A percentile compares a stretch with the other conserved stretches of the same genome.
Conservation (phyloP, 2,329 filamentous ascomycete species). For the Amphichorda felina region DNA sequence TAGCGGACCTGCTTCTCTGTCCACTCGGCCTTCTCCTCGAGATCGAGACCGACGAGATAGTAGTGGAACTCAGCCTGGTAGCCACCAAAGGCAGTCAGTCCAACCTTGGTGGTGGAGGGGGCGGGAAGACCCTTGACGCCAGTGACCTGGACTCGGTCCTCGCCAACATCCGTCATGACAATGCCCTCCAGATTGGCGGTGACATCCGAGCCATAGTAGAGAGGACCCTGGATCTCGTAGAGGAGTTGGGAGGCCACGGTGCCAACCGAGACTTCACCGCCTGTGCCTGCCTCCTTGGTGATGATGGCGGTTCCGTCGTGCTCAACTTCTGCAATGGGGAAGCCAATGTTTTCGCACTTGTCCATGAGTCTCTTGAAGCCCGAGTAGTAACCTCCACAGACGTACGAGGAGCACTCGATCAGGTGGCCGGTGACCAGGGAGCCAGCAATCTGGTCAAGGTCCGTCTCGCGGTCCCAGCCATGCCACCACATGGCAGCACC, state of each 20-base stretch:
- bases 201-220: conserved; percentile 31
- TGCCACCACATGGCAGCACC: conserved; percentile 45
- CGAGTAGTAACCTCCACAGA: conserved; percentile 41
- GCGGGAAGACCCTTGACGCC: conserved; percentile 15
- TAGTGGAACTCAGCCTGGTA: conserved; percentile 33
- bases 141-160: conserved; percentile 18
- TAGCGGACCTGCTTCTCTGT: conserved; percentile 21
- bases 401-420: conserved; percentile 42
- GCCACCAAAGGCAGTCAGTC: conserved; percentile 28
- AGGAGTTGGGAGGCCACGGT: conserved; percentile 25
- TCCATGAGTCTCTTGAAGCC: conserved; percentile 24
- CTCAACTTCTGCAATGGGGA: conserved; percentile 25
- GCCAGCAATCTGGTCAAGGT: conserved; percentile 37
- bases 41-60: conserved; percentile 29
- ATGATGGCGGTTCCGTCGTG: conserved; percentile 18
- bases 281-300: conserved; percentile 17
- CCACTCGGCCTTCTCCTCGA: conserved; percentile 26
- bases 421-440: conserved; percentile 38
- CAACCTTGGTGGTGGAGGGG: conserved; percentile 20
- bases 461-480: conserved; percentile 36
- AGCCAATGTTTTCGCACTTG: conserved; percentile 17
- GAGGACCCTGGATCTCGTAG: conserved; percentile 31
- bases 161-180: conserved; percentile 29
- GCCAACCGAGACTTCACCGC: conserved; percentile 23
- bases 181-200: conserved; percentile 23